Evolutionary conservation across 345 rosid species (phyloP).

Genomic region (Reutealis trisperma): DNA sequence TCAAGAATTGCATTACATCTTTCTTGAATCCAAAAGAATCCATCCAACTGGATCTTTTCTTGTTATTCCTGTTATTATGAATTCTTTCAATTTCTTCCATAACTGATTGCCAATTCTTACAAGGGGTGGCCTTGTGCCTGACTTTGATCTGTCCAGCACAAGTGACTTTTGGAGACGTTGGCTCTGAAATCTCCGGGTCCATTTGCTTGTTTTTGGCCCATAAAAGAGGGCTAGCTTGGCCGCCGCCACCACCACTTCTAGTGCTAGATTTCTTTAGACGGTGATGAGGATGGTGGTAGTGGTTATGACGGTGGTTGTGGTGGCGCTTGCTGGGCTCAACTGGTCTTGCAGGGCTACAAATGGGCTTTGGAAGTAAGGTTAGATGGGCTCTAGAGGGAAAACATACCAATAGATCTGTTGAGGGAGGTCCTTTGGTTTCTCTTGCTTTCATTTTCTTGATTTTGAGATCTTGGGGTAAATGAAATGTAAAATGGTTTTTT

Average conservation of each 20-base stretch:
- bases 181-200: constrained; percentile 58
- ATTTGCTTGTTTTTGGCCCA: constrained; percentile 65
- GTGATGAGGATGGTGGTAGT: constrained; percentile 21
- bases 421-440: constrained; percentile 57
- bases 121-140: constrained; percentile 50
- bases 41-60: constrained; percentile 45
- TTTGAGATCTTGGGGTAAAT: constrained; percentile 21
- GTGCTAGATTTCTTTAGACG: constrained; percentile 40
- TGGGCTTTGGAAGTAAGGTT: constrained; percentile 62
- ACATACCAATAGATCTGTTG: constrained; percentile 78
- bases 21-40: constrained; percentile 70
- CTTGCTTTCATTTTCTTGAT: constrained; percentile 60
- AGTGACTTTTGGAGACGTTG: constrained; percentile 87
- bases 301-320: constrained; percentile 40
- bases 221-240: constrained; percentile 56
- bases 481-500: constrained; percentile 20
- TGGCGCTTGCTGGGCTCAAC: constrained; percentile 48
- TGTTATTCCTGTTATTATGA: constrained; percentile 44
- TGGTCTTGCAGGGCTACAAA: constrained; percentile 72
- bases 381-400: constrained; percentile 82
- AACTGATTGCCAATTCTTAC: constrained; percentile 78
- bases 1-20: constrained; percentile 66
- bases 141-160: constrained; percentile 97
- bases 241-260: constrained; percentile 30
- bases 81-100: constrained; percentile 52